Evolutionary conservation across 441 rosid genomes (phyloP).

Genomic region (Mallotus japonicus): DNA sequence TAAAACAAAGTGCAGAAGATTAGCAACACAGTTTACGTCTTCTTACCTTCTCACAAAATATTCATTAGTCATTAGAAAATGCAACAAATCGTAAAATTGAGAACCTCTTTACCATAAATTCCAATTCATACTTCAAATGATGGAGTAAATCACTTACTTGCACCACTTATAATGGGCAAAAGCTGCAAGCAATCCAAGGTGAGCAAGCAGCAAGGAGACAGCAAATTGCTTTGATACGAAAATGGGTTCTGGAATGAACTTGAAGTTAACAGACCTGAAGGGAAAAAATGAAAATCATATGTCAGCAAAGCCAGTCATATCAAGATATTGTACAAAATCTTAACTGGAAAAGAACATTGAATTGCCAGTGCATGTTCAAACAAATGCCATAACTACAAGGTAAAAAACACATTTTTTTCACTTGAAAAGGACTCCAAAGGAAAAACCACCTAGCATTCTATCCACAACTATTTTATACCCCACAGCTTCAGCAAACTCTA

Average conservation of each 20-base stretch:
- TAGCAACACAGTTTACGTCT: neutral
- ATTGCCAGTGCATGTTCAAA: neutral
- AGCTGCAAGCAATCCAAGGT: constrained; percentile 54
- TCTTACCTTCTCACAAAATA: neutral
- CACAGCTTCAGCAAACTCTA: constrained; percentile 4
- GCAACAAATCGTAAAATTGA: neutral
- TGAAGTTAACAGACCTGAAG: constrained; percentile 97
- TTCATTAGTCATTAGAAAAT: neutral
- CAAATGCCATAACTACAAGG: neutral
- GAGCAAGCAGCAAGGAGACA: constrained; percentile 59
- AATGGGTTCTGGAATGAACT: constrained; percentile 78
- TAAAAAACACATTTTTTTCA: neutral
- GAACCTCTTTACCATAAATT: neutral
- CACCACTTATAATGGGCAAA: constrained; percentile 91
- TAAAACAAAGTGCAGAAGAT: neutral
- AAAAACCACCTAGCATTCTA: neutral
- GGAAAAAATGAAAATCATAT: constrained; percentile 25
- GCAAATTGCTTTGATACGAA: constrained; percentile 92
- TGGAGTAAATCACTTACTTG: constrained; percentile 58
- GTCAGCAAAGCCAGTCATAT: constrained; percentile 9
- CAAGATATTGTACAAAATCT: neutral
- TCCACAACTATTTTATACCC: neutral
- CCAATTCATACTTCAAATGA: neutral
- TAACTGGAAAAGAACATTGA: neutral
- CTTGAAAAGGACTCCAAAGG: neutral